Evolutionary conservation across 1,139 yeast genomes (phyloP).

Genomic region (Magnusiomyces tetraspermus): DNA sequence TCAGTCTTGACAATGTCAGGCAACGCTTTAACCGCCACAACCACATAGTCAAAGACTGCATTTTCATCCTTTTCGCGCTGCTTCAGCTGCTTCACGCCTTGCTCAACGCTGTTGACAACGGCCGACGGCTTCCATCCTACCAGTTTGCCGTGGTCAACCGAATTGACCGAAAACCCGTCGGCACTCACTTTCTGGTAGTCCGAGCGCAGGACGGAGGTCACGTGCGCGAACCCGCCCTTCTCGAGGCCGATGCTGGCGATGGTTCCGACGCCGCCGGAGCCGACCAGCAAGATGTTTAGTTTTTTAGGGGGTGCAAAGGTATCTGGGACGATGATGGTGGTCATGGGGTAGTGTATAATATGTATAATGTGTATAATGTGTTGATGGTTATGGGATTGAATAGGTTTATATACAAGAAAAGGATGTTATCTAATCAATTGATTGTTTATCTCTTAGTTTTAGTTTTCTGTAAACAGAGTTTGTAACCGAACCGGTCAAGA

Average conservation of each 20-base stretch:
- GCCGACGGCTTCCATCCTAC: constrained; percentile 44
- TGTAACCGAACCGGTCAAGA: too few relatives aligned
- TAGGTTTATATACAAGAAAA: neutral
- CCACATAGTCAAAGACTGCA: constrained; percentile 49
- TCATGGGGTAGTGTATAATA: neutral
- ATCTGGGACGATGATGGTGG: neutral
- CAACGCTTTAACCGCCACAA: constrained; percentile 62
- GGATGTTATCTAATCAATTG: neutral
- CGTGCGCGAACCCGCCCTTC: constrained; percentile 37
- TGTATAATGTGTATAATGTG: neutral
- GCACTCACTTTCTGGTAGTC: constrained; percentile 46
- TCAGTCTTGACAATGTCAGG: constrained; percentile 59
- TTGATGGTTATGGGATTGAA: neutral
- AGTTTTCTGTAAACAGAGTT: too few relatives aligned
- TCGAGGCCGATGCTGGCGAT: constrained; percentile 55
- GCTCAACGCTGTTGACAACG: neutral
- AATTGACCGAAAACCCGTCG: constrained; percentile 51
- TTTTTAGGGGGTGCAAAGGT: neutral
- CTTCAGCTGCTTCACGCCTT: constrained; percentile 32
- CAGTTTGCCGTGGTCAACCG: constrained; percentile 51
- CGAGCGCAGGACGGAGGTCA: constrained; percentile 56
- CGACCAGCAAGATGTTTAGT: constrained; percentile 41
- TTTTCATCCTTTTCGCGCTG: constrained; percentile 15
- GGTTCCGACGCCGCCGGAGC: constrained; percentile 70
- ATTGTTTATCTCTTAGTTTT: too few relatives aligned